Conservation (phyloP, 2,329 filamentous ascomycete species). For the Lecanicillium sp. region DNA sequence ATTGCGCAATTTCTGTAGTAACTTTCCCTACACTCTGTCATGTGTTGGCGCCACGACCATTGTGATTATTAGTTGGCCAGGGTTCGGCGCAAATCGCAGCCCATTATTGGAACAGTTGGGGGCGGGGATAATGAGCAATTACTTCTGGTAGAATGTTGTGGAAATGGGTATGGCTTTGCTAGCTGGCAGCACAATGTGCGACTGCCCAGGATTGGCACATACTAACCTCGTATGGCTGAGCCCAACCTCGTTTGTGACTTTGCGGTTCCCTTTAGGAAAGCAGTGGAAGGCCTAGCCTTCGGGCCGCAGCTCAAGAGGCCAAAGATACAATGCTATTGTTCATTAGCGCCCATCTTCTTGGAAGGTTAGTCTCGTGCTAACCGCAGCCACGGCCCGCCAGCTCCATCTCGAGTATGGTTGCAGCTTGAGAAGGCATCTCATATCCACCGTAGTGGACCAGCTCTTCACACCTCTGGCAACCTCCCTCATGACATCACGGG, state of each 20-base stretch:
- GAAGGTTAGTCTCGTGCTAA: background rate
- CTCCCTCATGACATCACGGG: conserved; percentile 3
- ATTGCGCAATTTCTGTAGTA: conserved; percentile 8
- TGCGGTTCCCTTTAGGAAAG: background rate
- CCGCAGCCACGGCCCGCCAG: conserved; percentile 2
- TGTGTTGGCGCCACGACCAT: background rate
- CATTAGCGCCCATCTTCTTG: background rate
- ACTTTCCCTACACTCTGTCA: background rate
- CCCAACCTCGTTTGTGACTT: too few species aligned
- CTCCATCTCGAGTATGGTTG: background rate
- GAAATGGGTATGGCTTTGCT: background rate
- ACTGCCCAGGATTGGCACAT: background rate
- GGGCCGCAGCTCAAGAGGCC: background rate
- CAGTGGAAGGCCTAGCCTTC: background rate
- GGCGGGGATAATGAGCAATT: background rate
- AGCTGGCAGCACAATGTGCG: too few species aligned
- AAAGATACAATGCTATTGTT: conserved; percentile 4
- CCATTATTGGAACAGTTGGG: conserved; percentile 3
- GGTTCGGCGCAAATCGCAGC: conserved; percentile 4
- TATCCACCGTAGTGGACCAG: conserved; percentile 6
- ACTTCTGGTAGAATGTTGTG: too few species aligned
- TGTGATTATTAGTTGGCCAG: background rate
- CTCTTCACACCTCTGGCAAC: background rate
- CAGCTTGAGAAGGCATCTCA: background rate
- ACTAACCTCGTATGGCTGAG: background rate